Conservation (phyloP, 148 eudicot species). For the Fagopyrum homotropicum region DNA sequence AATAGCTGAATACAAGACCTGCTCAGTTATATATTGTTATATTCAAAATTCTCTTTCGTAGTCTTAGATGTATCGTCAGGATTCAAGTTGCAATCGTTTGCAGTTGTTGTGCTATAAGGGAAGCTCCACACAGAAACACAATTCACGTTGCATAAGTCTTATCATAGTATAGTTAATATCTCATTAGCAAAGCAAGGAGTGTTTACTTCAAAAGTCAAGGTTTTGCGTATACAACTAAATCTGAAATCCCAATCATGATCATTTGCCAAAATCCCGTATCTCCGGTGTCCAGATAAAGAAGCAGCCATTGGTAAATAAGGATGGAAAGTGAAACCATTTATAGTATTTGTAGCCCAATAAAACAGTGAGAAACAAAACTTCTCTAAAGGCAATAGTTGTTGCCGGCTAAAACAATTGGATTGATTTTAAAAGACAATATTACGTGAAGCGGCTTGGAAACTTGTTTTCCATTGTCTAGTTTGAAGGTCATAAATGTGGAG, state of each 20-base stretch:
- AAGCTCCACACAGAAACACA: conserved; percentile 14
- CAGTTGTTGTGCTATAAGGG: not conserved
- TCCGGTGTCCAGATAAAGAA: conserved; percentile 89
- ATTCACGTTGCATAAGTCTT: conserved; percentile 1
- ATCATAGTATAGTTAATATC: not conserved
- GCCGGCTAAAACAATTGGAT: not conserved
- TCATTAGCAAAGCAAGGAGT: not conserved
- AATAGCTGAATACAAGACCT: not conserved
- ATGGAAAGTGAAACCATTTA: conserved; percentile 82
- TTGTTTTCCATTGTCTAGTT: conserved; percentile 91
- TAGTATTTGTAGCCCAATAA: conserved; percentile 58
- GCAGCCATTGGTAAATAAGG: conserved; percentile 92
- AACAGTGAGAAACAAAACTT: not conserved
- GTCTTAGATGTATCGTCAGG: not conserved
- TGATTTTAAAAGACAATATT: not conserved
- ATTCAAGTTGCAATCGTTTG: not conserved
- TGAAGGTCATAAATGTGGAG: conserved; percentile 93
- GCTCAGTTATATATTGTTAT: not conserved
- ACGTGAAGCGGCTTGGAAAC: conserved; percentile 94
- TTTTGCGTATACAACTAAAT: conserved; percentile 43
- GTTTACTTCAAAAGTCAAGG: conserved; percentile 1
- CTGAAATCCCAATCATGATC: conserved; percentile 43
- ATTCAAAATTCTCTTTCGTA: not conserved
- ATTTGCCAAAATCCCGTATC: conserved; percentile 45
- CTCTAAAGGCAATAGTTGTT: not conserved